Evolutionary conservation across 2,329 filamentous ascomycete species (phyloP).

Genomic region (Exophiala dermatitidis): DNA sequence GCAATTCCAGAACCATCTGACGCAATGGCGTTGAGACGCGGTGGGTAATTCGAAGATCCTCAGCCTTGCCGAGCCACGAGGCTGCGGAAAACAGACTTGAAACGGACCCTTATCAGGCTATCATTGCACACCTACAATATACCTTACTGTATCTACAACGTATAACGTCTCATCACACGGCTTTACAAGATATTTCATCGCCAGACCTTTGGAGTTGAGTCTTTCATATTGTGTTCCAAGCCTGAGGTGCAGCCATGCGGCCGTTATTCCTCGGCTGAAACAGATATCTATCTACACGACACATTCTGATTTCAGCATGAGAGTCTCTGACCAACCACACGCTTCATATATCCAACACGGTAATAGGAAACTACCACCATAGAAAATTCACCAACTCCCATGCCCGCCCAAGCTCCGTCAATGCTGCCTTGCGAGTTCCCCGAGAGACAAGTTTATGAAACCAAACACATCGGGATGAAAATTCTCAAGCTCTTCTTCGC

Average conservation of each 20-base stretch:
- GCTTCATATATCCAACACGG: conserved; percentile 10
- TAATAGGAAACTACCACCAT: background rate
- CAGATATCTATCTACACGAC: conserved; percentile 12
- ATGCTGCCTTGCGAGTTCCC: conserved; percentile 4
- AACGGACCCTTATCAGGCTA: too few relatives aligned
- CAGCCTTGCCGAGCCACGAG: conserved; percentile 4
- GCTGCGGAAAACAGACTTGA: background rate
- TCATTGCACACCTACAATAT: too few relatives aligned
- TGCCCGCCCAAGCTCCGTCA: background rate
- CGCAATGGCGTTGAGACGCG: conserved; percentile 5
- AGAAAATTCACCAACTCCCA: background rate
- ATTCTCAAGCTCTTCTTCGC: conserved; percentile 11
- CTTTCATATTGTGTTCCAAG: conserved; percentile 15
- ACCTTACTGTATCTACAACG: too few relatives aligned
- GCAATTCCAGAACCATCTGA: conserved; percentile 23
- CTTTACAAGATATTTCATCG: too few relatives aligned
- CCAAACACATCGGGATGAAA: background rate
- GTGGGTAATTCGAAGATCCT: background rate
- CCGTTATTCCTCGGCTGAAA: conserved; percentile 4
- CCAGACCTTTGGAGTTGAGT: conserved; percentile 14
- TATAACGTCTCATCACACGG: too few relatives aligned
- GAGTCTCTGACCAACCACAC: background rate
- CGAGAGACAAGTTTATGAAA: background rate
- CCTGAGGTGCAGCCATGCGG: conserved; percentile 3
- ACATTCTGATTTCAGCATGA: conserved; percentile 1